These are phyloP conservation scores for Phytophthora colocasiae DNA, from an alignment of 352 stramenopile species.

Conservation along the genomic window DNA sequence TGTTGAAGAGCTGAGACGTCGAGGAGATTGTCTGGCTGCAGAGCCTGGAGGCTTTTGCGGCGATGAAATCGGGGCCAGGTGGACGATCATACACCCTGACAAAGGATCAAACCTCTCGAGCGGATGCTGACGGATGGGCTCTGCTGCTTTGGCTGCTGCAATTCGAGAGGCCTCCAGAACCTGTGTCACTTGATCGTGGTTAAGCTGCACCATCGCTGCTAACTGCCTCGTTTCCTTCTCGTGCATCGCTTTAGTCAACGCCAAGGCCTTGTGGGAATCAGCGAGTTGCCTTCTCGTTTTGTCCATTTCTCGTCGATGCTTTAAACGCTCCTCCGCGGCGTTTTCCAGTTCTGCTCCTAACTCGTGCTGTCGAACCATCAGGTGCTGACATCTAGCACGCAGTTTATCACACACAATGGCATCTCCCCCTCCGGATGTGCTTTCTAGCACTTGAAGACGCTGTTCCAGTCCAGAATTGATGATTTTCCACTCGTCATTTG, in stretches of 20 bases:
- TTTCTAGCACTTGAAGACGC: constrained; percentile 53
- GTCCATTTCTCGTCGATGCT: constrained; percentile 45
- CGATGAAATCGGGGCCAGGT: constrained; percentile 22
- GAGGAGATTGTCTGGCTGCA: constrained; percentile 12
- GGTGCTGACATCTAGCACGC: constrained; percentile 33
- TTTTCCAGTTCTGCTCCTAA: constrained; percentile 30
- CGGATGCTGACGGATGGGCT: constrained; percentile 9
- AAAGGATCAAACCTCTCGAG: constrained; percentile 53
- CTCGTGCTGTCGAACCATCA: constrained; percentile 31
- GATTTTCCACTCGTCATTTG: constrained; percentile 21
- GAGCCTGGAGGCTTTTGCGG: constrained; percentile 31
- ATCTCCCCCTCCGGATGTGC: constrained; percentile 47
- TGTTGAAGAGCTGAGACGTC: constrained; percentile 18
- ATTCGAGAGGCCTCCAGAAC: constrained; percentile 37
- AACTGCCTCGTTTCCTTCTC: constrained; percentile 76
- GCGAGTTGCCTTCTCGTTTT: constrained; percentile 46
- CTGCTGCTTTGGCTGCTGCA: constrained; percentile 2
- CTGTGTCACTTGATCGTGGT: constrained; percentile 47
- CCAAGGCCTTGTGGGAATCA: constrained; percentile 41
- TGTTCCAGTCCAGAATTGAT: constrained; percentile 29
- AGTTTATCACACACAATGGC: constrained; percentile 64
- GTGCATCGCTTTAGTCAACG: constrained; percentile 70
- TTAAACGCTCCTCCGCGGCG: constrained; percentile 43
- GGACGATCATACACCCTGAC: constrained; percentile 45
- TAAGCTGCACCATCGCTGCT: constrained; percentile 47